Evolutionary conservation across 495 filamentous ascomycete species (phyloP), one percentile per base, ranked within the genome.

Genomic region (Aspergillus nanangensis): DNA sequence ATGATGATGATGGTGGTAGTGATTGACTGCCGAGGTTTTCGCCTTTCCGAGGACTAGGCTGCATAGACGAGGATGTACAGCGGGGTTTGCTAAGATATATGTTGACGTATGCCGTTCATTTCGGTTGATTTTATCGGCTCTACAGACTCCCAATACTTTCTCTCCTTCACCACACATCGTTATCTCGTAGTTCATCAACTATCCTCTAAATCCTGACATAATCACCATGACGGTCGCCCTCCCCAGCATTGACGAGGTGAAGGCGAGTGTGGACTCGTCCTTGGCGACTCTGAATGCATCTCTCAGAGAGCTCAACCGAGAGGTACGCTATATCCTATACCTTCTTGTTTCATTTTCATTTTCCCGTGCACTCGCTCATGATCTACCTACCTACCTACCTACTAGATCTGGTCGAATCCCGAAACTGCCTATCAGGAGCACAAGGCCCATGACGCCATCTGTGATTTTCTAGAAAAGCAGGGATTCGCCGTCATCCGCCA

Each of bases 331-430:
- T 3, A 15, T 31, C n/a, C 8, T 17, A 11, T 20, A 4, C 9
- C 45, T 47, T 33, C 55, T 61, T 51, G 19, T 19, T 33, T 33
- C 25, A 36, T n/a, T n/a, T n/a, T n/a, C n/a, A n/a, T n/a, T n/a
- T n/a, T n/a, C n/a, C n/a, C n/a, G n/a, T n/a, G n/a, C n/a, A n/a
- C n/a, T n/a, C 21, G 14, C 3, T 17, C 25, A 11, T 11, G 11
- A 11, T 29, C 25, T 11, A 11, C 11, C 25, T 29, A 11, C 25
- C 11, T 7, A 29, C 25, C 7, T 5, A 7, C 14, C 23, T 2
- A 10, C n/a, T 38, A 77, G 62, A 81, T 85, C 20, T 81, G 80
- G 62, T 76, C 76, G 4, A 76, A 82, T 43, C 80, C 81, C 1
- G 80, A 85, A 55, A 63, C 78, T 0, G 76, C 70, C 0, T 83